A percentile compares a stretch with the other conserved stretches of the same genome.
These are phyloP conservation scores for Setaria viridis DNA, from an alignment of 202 grass and related monocot species.

Conservation along the genomic window DNA sequence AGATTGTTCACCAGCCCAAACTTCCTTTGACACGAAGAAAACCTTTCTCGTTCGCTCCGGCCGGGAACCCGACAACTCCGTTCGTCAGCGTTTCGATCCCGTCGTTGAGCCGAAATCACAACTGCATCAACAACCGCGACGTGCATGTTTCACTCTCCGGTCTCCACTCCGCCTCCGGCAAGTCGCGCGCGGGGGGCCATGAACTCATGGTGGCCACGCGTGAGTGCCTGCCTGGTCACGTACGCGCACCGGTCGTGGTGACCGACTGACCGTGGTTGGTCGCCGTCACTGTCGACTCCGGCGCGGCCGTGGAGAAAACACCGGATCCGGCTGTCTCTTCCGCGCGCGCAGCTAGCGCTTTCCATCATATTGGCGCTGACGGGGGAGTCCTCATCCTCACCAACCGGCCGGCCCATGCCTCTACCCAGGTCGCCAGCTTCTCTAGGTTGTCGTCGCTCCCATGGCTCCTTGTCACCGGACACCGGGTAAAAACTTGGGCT, in stretches of 20 bases:
- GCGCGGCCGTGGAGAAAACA: not conserved
- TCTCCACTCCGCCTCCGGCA: not conserved
- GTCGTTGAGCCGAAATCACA: constrained; percentile 20
- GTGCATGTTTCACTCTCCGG: constrained; percentile 28
- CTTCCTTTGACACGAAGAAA: too few relatives aligned
- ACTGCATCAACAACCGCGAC: constrained; percentile 15
- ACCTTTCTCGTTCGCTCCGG: too few relatives aligned
- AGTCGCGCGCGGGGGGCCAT: not conserved
- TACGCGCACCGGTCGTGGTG: not conserved
- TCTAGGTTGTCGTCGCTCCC: constrained; percentile 41
- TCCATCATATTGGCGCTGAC: not conserved
- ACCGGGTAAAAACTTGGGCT: too few relatives aligned
- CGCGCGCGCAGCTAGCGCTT: constrained; percentile 36
- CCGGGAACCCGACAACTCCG: too few relatives aligned
- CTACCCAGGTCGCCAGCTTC: not conserved
- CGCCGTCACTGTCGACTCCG: constrained; percentile 4
- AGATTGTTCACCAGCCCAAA: too few relatives aligned
- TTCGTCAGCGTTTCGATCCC: too few relatives aligned
- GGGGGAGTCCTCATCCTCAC: constrained; percentile 16
- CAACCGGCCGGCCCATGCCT: constrained; percentile 37
- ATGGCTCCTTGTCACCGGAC: constrained; percentile 32
- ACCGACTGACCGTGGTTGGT: constrained; percentile 16
- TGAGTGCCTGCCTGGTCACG: not conserved
- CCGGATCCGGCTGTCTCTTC: constrained; percentile 17
- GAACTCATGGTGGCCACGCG: constrained; percentile 4